A percentile compares a stretch with the other conserved stretches of the same genome.
These are phyloP conservation scores for Leishmania lainsoni DNA, from an alignment of 208 protist genomes.

Conservation along the genomic window DNA sequence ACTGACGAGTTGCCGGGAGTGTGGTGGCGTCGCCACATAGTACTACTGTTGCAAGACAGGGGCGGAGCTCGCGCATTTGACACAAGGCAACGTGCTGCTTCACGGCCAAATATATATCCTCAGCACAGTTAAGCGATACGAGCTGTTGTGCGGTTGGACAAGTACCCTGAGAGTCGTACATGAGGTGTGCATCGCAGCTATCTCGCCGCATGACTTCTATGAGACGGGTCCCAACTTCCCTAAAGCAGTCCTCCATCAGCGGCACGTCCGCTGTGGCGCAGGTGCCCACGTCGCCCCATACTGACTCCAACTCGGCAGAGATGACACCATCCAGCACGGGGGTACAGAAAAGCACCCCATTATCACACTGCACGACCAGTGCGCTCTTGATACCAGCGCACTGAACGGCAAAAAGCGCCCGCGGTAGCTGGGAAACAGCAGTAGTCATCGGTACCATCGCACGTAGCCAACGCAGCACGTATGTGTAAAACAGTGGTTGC, in stretches of 20 bases:
- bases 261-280: too few relatives aligned
- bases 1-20: constrained; percentile 2
- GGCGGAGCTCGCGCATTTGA: constrained; percentile 8
- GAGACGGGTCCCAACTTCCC: not conserved
- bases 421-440: not conserved
- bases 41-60: constrained; percentile 17
- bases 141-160: not conserved
- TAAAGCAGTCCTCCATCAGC: not conserved
- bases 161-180: not conserved
- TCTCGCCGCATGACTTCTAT: not conserved
- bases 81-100: constrained; percentile 14
- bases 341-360: constrained; percentile 1
- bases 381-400: constrained; percentile 4
- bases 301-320: not conserved
- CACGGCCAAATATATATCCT: not conserved
- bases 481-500: not conserved
- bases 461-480: constrained; percentile 26
- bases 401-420: not conserved
- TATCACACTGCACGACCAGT: constrained; percentile 16
- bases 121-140: not conserved
- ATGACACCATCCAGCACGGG: constrained; percentile 17
- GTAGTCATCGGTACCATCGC: not conserved
- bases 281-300: constrained; percentile 8
- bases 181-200: not conserved
- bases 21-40: constrained; percentile 11